Base-by-base conservation (phyloP, 2,329 filamentous ascomycete genomes). In the Thielaviopsis euricoi region DNA sequence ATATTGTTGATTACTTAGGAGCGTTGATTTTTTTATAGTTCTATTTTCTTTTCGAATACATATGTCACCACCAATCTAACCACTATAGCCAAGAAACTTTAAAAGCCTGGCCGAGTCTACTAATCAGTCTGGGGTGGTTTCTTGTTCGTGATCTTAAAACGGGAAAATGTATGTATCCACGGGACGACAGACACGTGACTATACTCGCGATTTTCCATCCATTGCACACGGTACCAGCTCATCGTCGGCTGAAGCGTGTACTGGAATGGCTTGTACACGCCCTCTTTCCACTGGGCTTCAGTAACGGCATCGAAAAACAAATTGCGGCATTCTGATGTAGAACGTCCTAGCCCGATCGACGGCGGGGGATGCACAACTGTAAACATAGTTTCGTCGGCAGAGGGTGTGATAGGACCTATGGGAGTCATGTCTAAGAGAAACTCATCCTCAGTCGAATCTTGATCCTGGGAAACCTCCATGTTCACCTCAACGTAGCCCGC, bases 401-500 rank as follows among this genome's bases (percentile, higher is more conserved):
- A 17, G 21, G 55, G 55, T 4, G 33, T 17, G 19, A 40, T n/a
- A 19, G 26, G n/a, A 5, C 76, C 73, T 62, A 78, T 77, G 13
- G 79, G 68, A 15, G 13, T 10, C 37, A 43, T 68, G 6, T n/a
- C 17, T 15, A 43, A n/a, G 37, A 2, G 6, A n/a, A 43, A n/a
- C 4, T n/a, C 37, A 7, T 13, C 7, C 17, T 43, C 37, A 15
- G 7, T 5, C 17, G 13, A 12, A 5, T 17, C 13, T 4, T 2
- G 37, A n/a, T 7, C 7, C 3, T 43, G 17, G 17, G 15, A 5
- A n/a, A 6, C 15, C 7, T 43, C 37, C 37, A 43, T 43, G 3
- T 43, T 43, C 12, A 70, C 70, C 54, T 69, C 71, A 21, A 56
- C 15, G 25, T 51, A 56, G 23, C 29, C 74, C 12, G 63, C 67